phyloP scores from a whole-genome alignment of 208 protist genomes.

The Trypanosoma platydactyli region DNA sequence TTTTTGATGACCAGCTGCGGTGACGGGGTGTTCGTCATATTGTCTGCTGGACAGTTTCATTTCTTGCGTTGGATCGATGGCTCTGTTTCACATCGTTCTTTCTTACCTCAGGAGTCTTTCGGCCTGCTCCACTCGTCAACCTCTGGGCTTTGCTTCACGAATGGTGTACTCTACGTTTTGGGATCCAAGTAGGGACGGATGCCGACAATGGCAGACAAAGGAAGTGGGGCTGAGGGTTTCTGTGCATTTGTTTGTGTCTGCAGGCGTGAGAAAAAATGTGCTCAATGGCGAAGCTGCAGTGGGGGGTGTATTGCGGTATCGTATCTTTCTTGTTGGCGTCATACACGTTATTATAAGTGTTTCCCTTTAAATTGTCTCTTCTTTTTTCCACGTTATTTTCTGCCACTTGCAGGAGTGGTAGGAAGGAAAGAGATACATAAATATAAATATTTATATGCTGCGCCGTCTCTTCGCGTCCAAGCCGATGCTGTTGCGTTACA shows the following conservation, averaged over 20 bases:
- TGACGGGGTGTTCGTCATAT: slow-evolving; percentile 15
- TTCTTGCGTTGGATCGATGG: slow-evolving; percentile 19
- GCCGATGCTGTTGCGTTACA: slow-evolving; percentile 25
- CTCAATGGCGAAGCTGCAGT: no score
- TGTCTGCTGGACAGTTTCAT: not conserved
- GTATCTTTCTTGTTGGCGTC: no score
- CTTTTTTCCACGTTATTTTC: not conserved
- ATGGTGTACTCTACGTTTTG: slow-evolving; percentile 18
- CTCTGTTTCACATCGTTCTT: slow-evolving; percentile 15
- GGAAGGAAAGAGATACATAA: slow-evolving; percentile 5
- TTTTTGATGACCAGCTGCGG: slow-evolving; percentile 8
- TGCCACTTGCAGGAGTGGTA: not conserved
- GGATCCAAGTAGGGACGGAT: not conserved
- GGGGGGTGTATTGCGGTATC: no score
- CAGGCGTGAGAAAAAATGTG: no score
- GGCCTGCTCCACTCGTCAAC: not conserved
- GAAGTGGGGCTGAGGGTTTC: not conserved
- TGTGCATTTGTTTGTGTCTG: slow-evolving; percentile 9
- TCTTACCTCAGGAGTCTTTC: slow-evolving; percentile 2
- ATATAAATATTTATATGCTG: no score
- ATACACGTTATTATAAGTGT: slow-evolving; percentile 1
- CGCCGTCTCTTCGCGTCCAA: slow-evolving; percentile 26
- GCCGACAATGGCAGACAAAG: not conserved
- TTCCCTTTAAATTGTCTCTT: slow-evolving; percentile 13
- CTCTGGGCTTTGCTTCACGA: slow-evolving; percentile 16